Conservation (phyloP, 148 eudicot genomes). For the Mesembryanthemum crystallinum region DNA sequence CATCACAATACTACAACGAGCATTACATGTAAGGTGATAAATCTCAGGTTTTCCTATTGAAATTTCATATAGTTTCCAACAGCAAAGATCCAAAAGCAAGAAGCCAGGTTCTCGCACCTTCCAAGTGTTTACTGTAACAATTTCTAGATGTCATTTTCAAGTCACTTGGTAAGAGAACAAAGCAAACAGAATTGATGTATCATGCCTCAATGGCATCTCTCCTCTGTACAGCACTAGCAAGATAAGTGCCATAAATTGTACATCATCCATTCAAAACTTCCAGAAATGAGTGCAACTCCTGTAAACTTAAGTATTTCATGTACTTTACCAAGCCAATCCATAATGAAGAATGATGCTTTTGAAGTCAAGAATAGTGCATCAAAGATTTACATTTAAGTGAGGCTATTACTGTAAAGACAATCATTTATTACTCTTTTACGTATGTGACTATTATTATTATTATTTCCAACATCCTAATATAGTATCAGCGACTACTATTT, state of each 20-base stretch:
- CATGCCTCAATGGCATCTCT: constrained; percentile 7
- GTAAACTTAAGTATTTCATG: too few species aligned
- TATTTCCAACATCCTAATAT: too few species aligned
- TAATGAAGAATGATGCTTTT: too few species aligned
- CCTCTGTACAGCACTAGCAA: background rate
- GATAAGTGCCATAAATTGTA: background rate
- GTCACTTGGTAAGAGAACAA: background rate
- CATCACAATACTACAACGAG: constrained; percentile 1
- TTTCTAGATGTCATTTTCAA: background rate
- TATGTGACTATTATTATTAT: too few species aligned
- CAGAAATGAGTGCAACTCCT: too few species aligned
- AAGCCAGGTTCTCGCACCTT: background rate
- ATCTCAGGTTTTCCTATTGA: background rate
- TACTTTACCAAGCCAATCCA: too few species aligned
- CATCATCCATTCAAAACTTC: too few species aligned
- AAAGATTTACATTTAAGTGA: too few species aligned
- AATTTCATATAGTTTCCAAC: background rate
- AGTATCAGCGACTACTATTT: too few species aligned
- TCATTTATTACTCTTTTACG: too few species aligned
- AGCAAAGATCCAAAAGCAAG: background rate
- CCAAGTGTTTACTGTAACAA: background rate
- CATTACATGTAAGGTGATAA: background rate
- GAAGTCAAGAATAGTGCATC: too few species aligned
- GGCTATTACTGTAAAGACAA: too few species aligned
- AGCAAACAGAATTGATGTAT: background rate